A percentile compares a stretch with the other conserved stretches of the same genome.
Evolutionary conservation across 768 basidiomycete species (phyloP).

Genomic region (Lentinula raphanica): DNA sequence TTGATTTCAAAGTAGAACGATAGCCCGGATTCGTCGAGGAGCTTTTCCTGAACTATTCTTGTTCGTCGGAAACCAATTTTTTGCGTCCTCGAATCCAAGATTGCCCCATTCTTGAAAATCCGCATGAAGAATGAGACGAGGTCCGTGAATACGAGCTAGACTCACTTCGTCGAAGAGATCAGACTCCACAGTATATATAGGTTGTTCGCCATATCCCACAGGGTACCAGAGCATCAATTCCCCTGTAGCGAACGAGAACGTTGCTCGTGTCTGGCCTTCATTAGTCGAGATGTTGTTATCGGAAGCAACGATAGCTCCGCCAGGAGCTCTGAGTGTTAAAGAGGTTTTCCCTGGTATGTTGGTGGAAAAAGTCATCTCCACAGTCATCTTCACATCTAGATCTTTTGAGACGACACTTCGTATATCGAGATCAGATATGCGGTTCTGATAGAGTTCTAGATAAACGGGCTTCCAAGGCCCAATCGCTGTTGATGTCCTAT

Average conservation of each 20-base stretch:
- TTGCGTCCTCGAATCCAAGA: conserved; percentile 49
- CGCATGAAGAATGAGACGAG: neutral
- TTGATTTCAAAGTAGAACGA: conserved; percentile 92
- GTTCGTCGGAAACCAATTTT: conserved; percentile 79
- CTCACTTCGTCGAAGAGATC: conserved; percentile 51
- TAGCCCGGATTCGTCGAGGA: conserved; percentile 70
- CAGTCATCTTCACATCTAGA: conserved; percentile 47
- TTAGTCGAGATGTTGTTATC: conserved; percentile 31
- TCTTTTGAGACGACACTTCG: conserved; percentile 51
- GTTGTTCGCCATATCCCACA: conserved; percentile 75
- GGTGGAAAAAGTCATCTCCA: conserved; percentile 38
- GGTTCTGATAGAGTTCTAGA: conserved; percentile 61
- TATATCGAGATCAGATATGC: conserved; percentile 63
- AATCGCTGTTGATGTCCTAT: conserved; percentile 44
- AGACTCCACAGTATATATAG: conserved; percentile 63
- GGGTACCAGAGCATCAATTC: conserved; percentile 83
- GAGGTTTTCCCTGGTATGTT: conserved; percentile 33
- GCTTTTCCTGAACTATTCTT: conserved; percentile 72
- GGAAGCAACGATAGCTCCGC: conserved; percentile 42
- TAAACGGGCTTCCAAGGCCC: conserved; percentile 85
- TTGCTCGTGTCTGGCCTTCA: conserved; percentile 29
- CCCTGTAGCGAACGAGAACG: conserved; percentile 48
- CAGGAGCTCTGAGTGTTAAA: conserved; percentile 43
- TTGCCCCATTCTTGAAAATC: conserved; percentile 35
- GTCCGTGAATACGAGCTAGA: neutral